Percentiles rank a stretch among this genome's conserved stretches.
phyloP scores from a whole-genome alignment of 1,139 yeast genomes.

The Williopsis jadinii region DNA sequence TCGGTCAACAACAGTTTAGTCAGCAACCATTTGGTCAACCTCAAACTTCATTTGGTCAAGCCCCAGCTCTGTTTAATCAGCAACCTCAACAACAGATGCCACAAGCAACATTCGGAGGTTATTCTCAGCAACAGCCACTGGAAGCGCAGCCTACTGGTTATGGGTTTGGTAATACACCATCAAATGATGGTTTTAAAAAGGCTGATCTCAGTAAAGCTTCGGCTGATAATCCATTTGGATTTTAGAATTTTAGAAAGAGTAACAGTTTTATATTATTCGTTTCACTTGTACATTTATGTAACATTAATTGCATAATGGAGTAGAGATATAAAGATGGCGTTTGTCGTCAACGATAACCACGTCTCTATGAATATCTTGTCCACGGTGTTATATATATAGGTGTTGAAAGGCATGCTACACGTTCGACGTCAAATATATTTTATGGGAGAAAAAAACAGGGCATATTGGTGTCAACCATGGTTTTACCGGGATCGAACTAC shows the following conservation, averaged over 20 bases:
- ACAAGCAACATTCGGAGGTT: slow-evolving; percentile 21
- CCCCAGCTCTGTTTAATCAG: slow-evolving; percentile 1
- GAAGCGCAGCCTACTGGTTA: slow-evolving; percentile 75
- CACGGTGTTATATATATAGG: too few relatives aligned
- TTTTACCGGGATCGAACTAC: too few relatives aligned
- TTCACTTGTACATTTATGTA: too few relatives aligned
- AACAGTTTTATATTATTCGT: too few relatives aligned
- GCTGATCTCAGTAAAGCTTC: slow-evolving; percentile 88
- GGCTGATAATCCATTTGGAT: slow-evolving; percentile 93
- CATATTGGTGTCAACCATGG: too few relatives aligned
- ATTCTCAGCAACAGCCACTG: slow-evolving; percentile 30
- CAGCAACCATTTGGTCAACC: slow-evolving; percentile 1
- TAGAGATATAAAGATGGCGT: too few relatives aligned
- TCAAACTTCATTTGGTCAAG: background rate
- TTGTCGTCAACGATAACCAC: too few relatives aligned
- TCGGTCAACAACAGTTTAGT: background rate
- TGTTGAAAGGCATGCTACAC: too few relatives aligned
- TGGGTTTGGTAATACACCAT: slow-evolving; percentile 47
- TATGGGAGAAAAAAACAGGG: too few relatives aligned
- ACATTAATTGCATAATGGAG: too few relatives aligned
- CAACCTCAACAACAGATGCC: slow-evolving; percentile 12
- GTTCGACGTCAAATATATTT: too few relatives aligned
- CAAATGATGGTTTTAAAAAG: slow-evolving; percentile 36
- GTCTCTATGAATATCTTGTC: too few relatives aligned
- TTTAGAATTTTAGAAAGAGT: slow-evolving; percentile 28